Evolutionary conservation across 2,329 filamentous ascomycete genomes (phyloP), one percentile per base, ranked within the genome.

Genomic region (Fusarium caatingaense): DNA sequence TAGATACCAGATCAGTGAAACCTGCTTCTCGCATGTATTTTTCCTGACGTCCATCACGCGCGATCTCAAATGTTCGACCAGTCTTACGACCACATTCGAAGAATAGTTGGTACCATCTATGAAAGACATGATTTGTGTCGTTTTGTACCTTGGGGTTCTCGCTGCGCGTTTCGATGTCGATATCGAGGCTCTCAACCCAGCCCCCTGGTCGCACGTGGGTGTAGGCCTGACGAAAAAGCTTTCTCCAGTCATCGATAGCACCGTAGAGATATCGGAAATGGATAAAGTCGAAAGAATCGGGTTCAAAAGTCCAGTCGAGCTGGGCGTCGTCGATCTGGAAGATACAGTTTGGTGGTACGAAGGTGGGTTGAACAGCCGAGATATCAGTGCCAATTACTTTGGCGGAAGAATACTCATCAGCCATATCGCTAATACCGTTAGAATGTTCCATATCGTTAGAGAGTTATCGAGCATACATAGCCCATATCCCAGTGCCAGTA

Each of bases 401-500:
- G 11, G 76, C 72, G 5, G 68, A 72, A 5, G 79, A 77, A 32
- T 73, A 74, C 9, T 68, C 42, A 11, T 79, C 76, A 18, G 75
- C 78, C 16, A 79, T 66, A 25, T 80, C 76, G n/a, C 72, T 72
- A 28, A 2, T 7, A 20, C 13, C 5, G 2, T 42, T 8, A 45
- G 28, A 46, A 45, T 6, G 6, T 20, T 5, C 6, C 3, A n/a
- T 13, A 4, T 11, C 16, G 30, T 8, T 6, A 32, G 7, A 18
- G 6, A 5, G 3, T 13, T 27, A n/a, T 20, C 8, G 21, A 30
- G 37, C 54, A 16, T 25, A 60, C 74, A 73, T 77, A 12, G 86
- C 83, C 87, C 87, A 88, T 64, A 86, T 84, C 5, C 87, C 87
- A 3, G 86, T 86, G 13, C 88, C 88, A 8, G 86, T 88, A 28